Base-by-base conservation (phyloP, 202 grass and related monocot species). In the Bolboschoenoplectus hybrid region DNA sequence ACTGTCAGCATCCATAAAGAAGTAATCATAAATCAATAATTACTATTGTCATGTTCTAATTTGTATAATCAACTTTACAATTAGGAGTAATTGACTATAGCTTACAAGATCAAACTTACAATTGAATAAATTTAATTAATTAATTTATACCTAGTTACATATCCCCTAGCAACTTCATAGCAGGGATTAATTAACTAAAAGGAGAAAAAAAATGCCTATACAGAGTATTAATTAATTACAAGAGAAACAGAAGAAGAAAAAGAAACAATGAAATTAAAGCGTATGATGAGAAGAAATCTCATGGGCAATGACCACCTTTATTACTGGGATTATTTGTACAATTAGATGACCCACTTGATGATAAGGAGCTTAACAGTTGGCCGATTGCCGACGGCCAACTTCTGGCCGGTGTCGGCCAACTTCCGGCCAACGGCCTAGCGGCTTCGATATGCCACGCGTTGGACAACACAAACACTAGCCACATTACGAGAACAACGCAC, bases 401-500 rank as follows among this genome's bases (percentile, higher is more conserved):
- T 46, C 3, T n/a, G 2, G n/a, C 58, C 26, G 26, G 9, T 38
- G 26, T 0, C 34, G 49, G 51, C 74, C 74, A 78, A 16, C 74
- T 78, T 34, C 5, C 51, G 13, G 65, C 36, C 68, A 76, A 70
- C 5, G 49, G 67, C 43, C 67, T 7, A 35, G 38, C 34, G 1
- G 78, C 55, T 52, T 17, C 60, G 13, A 68, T 43, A 41, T 77
- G 26, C 73, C 69, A 58, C 26, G 67, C 72, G 36, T 88, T 71
- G 17, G 74, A 88, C 2, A 85, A 43, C 82, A 85, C 63, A 64
- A 68, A 6, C 63, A 64, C 20, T 38, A 78, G 50, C 32, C 50
- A 78, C 55, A 76, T 52, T 36, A 71, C 32, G 52, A 41, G 12
- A 34, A 70, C 9, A 13, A 82, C 85, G 63, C 75, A 84, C 44